phyloP scores from a whole-genome alignment of 2,329 filamentous ascomycete genomes.

The Fusarium goolgardi region DNA sequence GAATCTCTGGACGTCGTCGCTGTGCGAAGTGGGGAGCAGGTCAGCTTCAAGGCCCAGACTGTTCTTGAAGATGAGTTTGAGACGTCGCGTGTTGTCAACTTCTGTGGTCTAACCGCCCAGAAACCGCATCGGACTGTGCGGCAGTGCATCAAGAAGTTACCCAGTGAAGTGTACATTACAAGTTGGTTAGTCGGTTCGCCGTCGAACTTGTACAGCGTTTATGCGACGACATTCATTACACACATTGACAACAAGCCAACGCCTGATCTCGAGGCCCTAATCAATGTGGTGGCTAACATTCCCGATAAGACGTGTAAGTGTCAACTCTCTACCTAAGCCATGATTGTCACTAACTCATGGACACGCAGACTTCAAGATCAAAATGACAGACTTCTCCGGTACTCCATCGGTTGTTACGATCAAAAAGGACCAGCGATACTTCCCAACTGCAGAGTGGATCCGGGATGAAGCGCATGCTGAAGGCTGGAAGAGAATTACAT shows the following conservation, averaged over 20 bases:
- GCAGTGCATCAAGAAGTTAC: slow-evolving; percentile 97
- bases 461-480: slow-evolving; percentile 68
- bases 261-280: slow-evolving; percentile 81
- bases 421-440: slow-evolving; percentile 99
- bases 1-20: slow-evolving; percentile 85
- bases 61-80: slow-evolving; percentile 91
- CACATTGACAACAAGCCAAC: slow-evolving; percentile 92
- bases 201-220: slow-evolving; percentile 87
- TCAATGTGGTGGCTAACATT: slow-evolving; percentile 85
- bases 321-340: accelerated
- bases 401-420: slow-evolving; percentile 98
- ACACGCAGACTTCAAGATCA: slow-evolving; percentile 86
- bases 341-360: background rate
- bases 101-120: slow-evolving; percentile 94
- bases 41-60: slow-evolving; percentile 81
- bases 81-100: slow-evolving; percentile 89
- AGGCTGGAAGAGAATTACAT: slow-evolving; percentile 72
- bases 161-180: slow-evolving; percentile 95
- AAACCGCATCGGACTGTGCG: slow-evolving; percentile 94
- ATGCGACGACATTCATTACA: slow-evolving; percentile 96
- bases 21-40: slow-evolving; percentile 85
- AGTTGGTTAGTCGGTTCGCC: slow-evolving; percentile 85
- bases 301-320: slow-evolving; percentile 88
- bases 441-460: slow-evolving; percentile 76
- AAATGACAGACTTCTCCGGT: slow-evolving; percentile 97